phyloP scores from a whole-genome alignment of 2,329 filamentous ascomycete species.

The Talaromyces sp. region DNA sequence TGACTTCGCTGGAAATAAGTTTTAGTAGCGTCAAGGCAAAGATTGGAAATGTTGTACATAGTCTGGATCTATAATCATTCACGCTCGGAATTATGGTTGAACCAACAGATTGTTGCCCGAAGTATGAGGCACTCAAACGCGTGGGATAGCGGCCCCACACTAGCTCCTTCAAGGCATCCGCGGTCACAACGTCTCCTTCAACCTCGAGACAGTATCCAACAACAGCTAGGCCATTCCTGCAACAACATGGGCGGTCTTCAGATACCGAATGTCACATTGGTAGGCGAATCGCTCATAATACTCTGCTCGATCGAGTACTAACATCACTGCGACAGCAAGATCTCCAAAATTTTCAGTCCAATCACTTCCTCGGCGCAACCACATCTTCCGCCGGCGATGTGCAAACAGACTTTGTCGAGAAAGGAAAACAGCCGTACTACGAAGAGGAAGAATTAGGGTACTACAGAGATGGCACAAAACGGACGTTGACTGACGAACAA shows the following conservation, averaged over 20 bases:
- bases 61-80: slow-evolving; percentile 24
- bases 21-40: slow-evolving; percentile 67
- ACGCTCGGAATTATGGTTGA: not conserved
- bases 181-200: not conserved
- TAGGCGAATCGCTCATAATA: slow-evolving; percentile 21
- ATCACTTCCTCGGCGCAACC: slow-evolving; percentile 51
- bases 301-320: slow-evolving; percentile 11
- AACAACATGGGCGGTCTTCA: slow-evolving; percentile 23
- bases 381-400: not conserved
- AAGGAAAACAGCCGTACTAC: slow-evolving; percentile 23
- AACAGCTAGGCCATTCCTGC: not conserved
- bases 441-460: slow-evolving; percentile 65
- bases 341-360: slow-evolving; percentile 54
- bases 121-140: not conserved
- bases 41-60: slow-evolving; percentile 64
- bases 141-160: slow-evolving; percentile 2
- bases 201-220: not conserved
- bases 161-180: not conserved
- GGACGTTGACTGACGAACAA: slow-evolving; percentile 86
- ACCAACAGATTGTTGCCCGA: not conserved
- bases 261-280: slow-evolving; percentile 36
- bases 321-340: slow-evolving; percentile 49
- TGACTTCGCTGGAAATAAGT: slow-evolving; percentile 47
- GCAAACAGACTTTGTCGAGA: not conserved
- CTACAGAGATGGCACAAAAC: slow-evolving; percentile 80